Evolutionary conservation across 2,329 filamentous ascomycete species (phyloP), one percentile per base, ranked within the genome.

Genomic region (Pseudophaeomoniella oleicola): DNA sequence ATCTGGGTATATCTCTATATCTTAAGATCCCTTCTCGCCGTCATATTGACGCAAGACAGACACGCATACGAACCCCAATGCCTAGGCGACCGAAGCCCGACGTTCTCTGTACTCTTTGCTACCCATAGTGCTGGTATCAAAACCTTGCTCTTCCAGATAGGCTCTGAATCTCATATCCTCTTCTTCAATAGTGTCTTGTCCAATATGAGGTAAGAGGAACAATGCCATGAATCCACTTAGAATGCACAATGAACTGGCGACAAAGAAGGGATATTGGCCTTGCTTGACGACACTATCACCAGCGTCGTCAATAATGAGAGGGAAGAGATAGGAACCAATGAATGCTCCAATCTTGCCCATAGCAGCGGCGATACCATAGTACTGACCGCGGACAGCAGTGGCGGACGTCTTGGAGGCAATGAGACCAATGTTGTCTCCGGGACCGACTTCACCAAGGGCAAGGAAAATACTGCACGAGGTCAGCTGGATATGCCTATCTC

Each of bases 401-500:
- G 87, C 84, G 49, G 78, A 86, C 2, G 83, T 87, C 64, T 94
- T 94, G 33, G 81, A 81, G 0, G 87, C 86, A 18, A 92, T 58
- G 0, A 94, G 69, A 2, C 86, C 86, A 46, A 94, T 93, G 55
- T 94, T 94, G 63, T 94, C 82, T 10, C 87, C 87, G 0, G 87
- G 85, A 0, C 87, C 86, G 30, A 92, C 60, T 55, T 90, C 84
- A 35, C 83, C 83, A 1, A 88, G 66, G 0, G 78, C 72, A 1
- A 84, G 63, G 61, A 90, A 90, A 44, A 90, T 67, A 12, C 72
- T 61, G 32, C 3, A 14, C 12, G 4, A 13, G 30, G 18, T 35
- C 30, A 16, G 10, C n/a, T n/a, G n/a, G n/a, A n/a, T n/a, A n/a
- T n/a, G n/a, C n/a, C n/a, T n/a, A n/a, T n/a, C n/a, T n/a, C n/a